A percentile compares a stretch with the other conserved stretches of the same genome.
These are phyloP conservation scores for Chaetoceros tenuissimus DNA, from an alignment of 108 stramenopile genomes.

Conservation along the genomic window DNA sequence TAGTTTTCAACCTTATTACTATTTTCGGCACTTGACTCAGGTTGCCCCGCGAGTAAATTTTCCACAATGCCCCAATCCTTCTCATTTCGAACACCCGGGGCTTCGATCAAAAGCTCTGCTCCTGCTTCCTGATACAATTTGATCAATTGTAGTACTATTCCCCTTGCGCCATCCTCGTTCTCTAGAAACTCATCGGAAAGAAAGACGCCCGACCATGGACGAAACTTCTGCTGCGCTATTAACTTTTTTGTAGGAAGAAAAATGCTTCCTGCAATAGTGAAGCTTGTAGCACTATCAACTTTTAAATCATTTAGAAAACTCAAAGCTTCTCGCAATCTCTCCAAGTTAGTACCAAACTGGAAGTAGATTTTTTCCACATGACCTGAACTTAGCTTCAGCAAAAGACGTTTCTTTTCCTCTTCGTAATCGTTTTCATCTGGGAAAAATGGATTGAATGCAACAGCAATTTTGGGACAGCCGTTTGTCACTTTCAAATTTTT, in stretches of 20 bases:
- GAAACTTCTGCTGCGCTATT: slow-evolving; percentile 47
- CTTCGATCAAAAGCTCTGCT: slow-evolving; percentile 33
- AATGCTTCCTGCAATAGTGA: slow-evolving; percentile 17
- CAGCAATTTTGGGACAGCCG: slow-evolving; percentile 6
- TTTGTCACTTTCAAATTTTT: not conserved
- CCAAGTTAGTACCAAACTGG: slow-evolving; percentile 33
- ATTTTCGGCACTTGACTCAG: no score
- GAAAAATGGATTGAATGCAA: slow-evolving; percentile 39
- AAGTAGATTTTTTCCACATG: slow-evolving; percentile 24
- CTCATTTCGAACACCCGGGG: slow-evolving; percentile 41
- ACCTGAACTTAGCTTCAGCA: slow-evolving; percentile 15
- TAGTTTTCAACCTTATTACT: no score
- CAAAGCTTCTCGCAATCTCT: slow-evolving; percentile 11
- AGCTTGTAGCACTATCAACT: not conserved
- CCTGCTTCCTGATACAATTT: slow-evolving; percentile 18
- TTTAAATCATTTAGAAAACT: slow-evolving; percentile 4
- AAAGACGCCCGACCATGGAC: slow-evolving; percentile 47
- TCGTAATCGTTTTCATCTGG: slow-evolving; percentile 13
- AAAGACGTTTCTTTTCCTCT: slow-evolving; percentile 16
- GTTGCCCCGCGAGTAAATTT: slow-evolving; percentile 7
- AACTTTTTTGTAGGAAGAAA: slow-evolving; percentile 36
- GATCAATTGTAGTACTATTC: slow-evolving; percentile 25
- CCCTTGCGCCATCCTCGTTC: slow-evolving; percentile 11
- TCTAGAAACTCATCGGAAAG: slow-evolving; percentile 25
- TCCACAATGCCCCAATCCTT: slow-evolving; percentile 20